Base-by-base conservation (phyloP, 179 eudicot species). In the Amaranthus tricolor region DNA sequence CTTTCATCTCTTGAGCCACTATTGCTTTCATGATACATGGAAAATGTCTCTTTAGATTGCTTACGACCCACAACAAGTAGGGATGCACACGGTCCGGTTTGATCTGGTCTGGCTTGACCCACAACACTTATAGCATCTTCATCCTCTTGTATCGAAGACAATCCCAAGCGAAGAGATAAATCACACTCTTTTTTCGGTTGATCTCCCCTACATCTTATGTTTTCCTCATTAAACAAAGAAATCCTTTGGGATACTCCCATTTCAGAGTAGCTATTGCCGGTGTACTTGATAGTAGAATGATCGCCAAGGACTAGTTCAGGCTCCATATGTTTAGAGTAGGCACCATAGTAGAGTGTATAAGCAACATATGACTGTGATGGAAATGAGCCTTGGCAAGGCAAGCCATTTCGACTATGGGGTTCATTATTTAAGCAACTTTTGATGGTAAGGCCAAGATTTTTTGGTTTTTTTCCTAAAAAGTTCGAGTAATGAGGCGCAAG, bases 141-240 rank as follows among this genome's bases (percentile, higher is more conserved):
- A 63, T 67, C 85, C 62, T 70, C 86, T 20, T 56, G 75, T 58
- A 71, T 71, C 6, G 84, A 79, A 21, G 83, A 69, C 76, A 88
- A 76, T 10, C 94, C 96, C 67, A 92, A 62, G 68, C 94, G 82
- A 76, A 92, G 76, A 13, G 96, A 86, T 62, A 92, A 82, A 79
- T 92, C 97, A 79, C 96, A 90, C 48, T 79, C 86, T 9, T 14
- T 24, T 63, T 53, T 53, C 14, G 9, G 49, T 62, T 44, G 62
- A 47, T 31, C 80, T 62, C 54, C 62, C 57, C 52, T 62, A 21
- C 15, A 5, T 44, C 66, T 24, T 47, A 47, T 21, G 57, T 43
- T 45, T 21, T 65, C 75, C 19, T 71, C 81, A 49, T 44, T 40
- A 20, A 62, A 56, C 61, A 62, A 72, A 17, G 66, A 16, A 53